These are phyloP conservation scores for Closterium sp. DNA, from an alignment of 139 green algal genomes.

Conservation along the genomic window DNA sequence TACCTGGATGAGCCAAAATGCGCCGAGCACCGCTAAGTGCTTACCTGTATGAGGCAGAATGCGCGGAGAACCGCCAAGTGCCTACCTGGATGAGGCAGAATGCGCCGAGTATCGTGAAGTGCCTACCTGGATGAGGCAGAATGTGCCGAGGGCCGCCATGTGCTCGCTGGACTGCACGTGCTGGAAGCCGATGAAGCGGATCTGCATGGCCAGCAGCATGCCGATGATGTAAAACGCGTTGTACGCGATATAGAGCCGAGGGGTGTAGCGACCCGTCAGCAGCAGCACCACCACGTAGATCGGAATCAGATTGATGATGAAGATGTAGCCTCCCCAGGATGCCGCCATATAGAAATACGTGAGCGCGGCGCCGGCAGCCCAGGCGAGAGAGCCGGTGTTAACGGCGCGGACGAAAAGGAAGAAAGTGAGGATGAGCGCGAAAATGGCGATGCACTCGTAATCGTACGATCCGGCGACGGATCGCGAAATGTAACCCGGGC, in stretches of 20 bases:
- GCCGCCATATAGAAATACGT: slow-evolving; percentile 74
- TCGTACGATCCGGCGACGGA: slow-evolving; percentile 70
- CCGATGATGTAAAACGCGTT: slow-evolving; percentile 53
- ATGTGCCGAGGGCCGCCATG: slow-evolving; percentile 52
- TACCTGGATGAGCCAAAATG: neutral
- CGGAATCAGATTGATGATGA: slow-evolving; percentile 96
- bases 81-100: slow-evolving; percentile 67
- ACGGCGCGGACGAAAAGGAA: slow-evolving; percentile 63
- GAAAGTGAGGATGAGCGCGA: slow-evolving; percentile 71
- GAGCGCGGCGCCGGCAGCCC: slow-evolving; percentile 52
- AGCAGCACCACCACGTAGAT: slow-evolving; percentile 87
- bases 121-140: slow-evolving; percentile 66
- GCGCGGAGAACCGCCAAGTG: neutral
- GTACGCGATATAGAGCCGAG: slow-evolving; percentile 53
- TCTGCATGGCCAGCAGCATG: slow-evolving; percentile 57
- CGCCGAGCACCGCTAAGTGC: neutral
- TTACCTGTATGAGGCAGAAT: neutral
- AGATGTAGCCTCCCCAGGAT: slow-evolving; percentile 93
- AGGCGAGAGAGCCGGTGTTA: slow-evolving; percentile 51
- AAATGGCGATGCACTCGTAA: slow-evolving; percentile 90
- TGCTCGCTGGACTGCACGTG: slow-evolving; percentile 60
- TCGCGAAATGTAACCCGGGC: slow-evolving; percentile 70
- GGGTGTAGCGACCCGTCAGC: slow-evolving; percentile 53
- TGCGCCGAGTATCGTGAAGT: slow-evolving; percentile 35
- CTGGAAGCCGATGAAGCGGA: slow-evolving; percentile 56